phyloP scores from a whole-genome alignment of 352 stramenopile species.

The Phytopythium mirpurense region DNA sequence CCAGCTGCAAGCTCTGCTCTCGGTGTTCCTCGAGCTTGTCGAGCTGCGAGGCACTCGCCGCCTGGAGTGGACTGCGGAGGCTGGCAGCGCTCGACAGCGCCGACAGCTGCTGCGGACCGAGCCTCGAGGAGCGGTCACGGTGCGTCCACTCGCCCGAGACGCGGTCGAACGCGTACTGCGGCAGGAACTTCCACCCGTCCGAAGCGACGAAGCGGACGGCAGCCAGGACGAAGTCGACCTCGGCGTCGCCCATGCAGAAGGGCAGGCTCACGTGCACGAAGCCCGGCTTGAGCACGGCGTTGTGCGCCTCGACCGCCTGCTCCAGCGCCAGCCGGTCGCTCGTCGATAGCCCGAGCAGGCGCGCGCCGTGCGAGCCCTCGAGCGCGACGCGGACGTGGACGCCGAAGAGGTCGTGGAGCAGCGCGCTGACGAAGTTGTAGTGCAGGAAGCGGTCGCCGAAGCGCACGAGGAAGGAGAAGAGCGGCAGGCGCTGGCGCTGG shows the following conservation, averaged over 20 bases:
- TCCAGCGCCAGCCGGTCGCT: slow-evolving; percentile 67
- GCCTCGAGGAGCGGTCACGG: neutral
- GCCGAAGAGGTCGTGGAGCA: slow-evolving; percentile 98
- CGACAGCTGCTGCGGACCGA: neutral
- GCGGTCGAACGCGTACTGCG: slow-evolving; percentile 93
- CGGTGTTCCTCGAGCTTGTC: neutral
- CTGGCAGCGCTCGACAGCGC: neutral
- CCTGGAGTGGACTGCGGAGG: too few relatives aligned
- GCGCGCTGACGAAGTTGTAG: slow-evolving; percentile 97
- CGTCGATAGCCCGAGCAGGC: slow-evolving; percentile 87
- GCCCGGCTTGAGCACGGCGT: slow-evolving; percentile 92
- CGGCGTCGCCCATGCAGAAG: slow-evolving; percentile 73
- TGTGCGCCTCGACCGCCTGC: slow-evolving; percentile 80
- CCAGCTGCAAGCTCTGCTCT: neutral
- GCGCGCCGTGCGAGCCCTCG: slow-evolving; percentile 89
- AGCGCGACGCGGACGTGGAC: slow-evolving; percentile 56
- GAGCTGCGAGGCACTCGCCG: neutral
- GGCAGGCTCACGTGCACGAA: slow-evolving; percentile 93
- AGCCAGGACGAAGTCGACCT: slow-evolving; percentile 92
- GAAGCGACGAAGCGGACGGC: slow-evolving; percentile 92
- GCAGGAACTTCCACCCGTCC: slow-evolving; percentile 92
- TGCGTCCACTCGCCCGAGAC: slow-evolving; percentile 91
- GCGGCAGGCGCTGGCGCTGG: slow-evolving; percentile 65
- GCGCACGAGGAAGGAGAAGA: slow-evolving; percentile 95
- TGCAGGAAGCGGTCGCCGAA: slow-evolving; percentile 90